phyloP scores from a whole-genome alignment of 768 basidiomycete species.

The Tylopilus felleus region DNA sequence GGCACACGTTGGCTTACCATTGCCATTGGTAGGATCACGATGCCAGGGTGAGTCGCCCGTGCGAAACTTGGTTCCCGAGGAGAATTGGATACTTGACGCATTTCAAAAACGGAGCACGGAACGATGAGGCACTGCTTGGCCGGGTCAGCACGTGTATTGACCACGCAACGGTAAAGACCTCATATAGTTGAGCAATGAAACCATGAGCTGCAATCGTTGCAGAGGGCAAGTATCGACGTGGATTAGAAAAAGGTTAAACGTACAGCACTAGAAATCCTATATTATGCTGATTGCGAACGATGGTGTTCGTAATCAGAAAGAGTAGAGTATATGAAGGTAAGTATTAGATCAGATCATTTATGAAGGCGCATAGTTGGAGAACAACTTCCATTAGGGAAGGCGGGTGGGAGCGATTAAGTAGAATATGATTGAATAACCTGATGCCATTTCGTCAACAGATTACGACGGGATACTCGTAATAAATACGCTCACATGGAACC shows the following conservation, averaged over 20 bases:
- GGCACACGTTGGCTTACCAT: too few relatives aligned
- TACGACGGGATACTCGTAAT: not conserved
- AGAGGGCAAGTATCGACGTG: not conserved
- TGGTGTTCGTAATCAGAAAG: not conserved
- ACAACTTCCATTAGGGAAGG: too few relatives aligned
- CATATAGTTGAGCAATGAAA: not conserved
- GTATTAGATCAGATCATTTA: not conserved
- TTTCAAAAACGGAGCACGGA: not conserved
- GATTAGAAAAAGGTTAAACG: conserved; percentile 2
- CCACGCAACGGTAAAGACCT: not conserved
- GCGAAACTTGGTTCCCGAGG: too few relatives aligned
- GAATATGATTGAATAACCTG: not conserved
- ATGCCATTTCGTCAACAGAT: too few relatives aligned
- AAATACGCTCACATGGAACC: not conserved
- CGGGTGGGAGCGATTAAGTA: not conserved
- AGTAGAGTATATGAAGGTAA: not conserved
- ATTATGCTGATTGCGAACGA: not conserved
- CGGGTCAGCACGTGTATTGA: not conserved
- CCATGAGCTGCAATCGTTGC: not conserved
- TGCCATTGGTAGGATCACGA: too few relatives aligned
- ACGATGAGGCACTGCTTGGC: not conserved
- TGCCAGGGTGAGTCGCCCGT: too few relatives aligned
- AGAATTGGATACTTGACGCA: too few relatives aligned
- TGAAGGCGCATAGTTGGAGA: not conserved
- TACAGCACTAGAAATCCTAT: not conserved